phyloP scores from a whole-genome alignment of 2,329 filamentous ascomycete species.

The Rhinocladiella mackenziei region DNA sequence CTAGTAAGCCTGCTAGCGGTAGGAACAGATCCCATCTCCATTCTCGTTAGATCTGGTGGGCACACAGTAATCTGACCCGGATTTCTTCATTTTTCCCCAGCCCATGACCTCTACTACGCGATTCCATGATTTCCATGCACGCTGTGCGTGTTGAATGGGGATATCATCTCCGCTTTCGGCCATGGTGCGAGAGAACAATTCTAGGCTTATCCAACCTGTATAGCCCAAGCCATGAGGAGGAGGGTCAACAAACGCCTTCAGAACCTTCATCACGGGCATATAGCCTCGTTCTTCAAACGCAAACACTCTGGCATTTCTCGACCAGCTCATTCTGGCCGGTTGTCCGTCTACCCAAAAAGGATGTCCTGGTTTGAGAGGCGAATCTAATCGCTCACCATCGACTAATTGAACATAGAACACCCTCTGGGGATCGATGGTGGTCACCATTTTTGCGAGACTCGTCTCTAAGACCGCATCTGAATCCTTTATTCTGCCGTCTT shows the following conservation, averaged over 20 bases:
- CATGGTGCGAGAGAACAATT: constrained; percentile 20
- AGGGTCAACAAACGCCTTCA: constrained; percentile 57
- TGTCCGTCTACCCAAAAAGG: constrained; percentile 56
- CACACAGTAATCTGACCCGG: too few species aligned
- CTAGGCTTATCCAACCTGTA: constrained; percentile 33
- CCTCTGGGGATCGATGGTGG: constrained; percentile 57
- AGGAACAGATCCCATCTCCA: too few species aligned
- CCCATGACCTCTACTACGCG: constrained; percentile 7
- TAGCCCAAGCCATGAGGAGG: constrained; percentile 63
- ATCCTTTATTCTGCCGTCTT: constrained; percentile 49
- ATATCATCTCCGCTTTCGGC: constrained; percentile 5
- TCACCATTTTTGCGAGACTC: constrained; percentile 54
- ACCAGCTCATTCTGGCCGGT: constrained; percentile 70
- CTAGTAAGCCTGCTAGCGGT: too few species aligned
- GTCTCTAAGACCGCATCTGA: constrained; percentile 54
- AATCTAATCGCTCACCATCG: constrained; percentile 61
- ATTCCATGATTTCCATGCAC: constrained; percentile 12
- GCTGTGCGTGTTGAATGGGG: constrained; percentile 16
- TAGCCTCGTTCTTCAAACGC: constrained; percentile 63
- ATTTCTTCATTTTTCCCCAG: too few species aligned
- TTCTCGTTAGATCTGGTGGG: too few species aligned
- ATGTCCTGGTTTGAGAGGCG: constrained; percentile 57
- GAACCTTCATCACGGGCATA: constrained; percentile 60
- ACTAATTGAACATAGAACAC: constrained; percentile 74
- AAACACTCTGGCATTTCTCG: constrained; percentile 68